phyloP scores from a whole-genome alignment of 2,329 filamentous ascomycete genomes.

The Pseudocercospora macadamiae region DNA sequence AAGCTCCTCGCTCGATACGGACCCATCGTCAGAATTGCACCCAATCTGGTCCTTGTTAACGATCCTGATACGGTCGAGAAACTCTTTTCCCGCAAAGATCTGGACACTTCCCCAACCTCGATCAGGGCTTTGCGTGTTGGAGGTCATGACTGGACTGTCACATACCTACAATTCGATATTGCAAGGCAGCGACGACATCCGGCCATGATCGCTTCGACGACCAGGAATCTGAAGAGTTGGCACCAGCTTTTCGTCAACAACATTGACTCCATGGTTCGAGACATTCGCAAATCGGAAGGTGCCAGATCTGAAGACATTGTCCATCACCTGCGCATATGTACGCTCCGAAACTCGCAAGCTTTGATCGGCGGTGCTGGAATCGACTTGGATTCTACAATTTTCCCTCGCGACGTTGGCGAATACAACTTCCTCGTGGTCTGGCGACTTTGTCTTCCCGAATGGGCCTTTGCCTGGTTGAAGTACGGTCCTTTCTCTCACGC shows the following conservation, averaged over 20 bases:
- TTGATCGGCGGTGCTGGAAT: background rate
- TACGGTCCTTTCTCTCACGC: background rate
- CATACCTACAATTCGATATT: background rate
- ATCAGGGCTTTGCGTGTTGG: constrained; percentile 11
- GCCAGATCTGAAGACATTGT: background rate
- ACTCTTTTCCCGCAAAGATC: background rate
- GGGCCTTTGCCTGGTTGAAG: constrained; percentile 1
- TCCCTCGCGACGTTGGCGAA: background rate
- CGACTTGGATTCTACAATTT: background rate
- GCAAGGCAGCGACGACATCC: background rate
- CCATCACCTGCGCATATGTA: background rate
- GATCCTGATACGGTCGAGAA: background rate
- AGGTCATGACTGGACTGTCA: constrained; percentile 12
- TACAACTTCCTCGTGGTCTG: constrained; percentile 1
- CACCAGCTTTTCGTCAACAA: background rate
- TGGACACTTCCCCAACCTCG: constrained; percentile 5
- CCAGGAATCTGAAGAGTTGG: background rate
- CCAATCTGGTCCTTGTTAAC: background rate
- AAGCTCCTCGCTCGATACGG: background rate
- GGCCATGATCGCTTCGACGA: background rate
- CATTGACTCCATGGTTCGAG: background rate
- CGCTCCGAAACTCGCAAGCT: background rate
- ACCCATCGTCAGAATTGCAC: background rate
- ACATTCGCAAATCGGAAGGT: background rate
- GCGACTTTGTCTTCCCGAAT: background rate